These are phyloP conservation scores for Thalia dealbata DNA, from an alignment of 176 grass and related monocot species.

Conservation along the genomic window DNA sequence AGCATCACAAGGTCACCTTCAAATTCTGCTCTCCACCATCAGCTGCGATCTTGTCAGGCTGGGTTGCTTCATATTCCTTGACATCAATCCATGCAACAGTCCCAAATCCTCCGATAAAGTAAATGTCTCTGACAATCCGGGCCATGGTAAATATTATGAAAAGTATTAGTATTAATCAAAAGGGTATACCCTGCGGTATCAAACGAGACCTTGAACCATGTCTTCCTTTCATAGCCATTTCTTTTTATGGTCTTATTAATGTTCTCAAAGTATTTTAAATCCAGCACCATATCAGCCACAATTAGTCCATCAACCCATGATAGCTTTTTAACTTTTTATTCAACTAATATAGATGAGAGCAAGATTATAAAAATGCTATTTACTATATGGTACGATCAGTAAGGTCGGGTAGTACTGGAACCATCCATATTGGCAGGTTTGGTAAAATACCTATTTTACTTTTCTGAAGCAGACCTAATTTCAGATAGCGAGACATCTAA, in stretches of 20 bases:
- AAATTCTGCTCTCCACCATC: slow-evolving; percentile 78
- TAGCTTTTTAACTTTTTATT: no score
- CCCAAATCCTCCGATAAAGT: slow-evolving; percentile 98
- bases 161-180: neutral
- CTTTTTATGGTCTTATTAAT: no score
- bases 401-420: no score
- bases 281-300: no score
- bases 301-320: no score
- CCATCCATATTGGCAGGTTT: no score
- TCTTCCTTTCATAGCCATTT: neutral
- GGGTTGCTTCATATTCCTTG: slow-evolving; percentile 68
- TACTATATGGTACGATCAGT: no score
- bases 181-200: neutral
- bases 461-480: neutral
- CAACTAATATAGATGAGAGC: no score
- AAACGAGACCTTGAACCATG: no score
- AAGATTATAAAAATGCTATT: no score
- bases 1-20: slow-evolving; percentile 39
- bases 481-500: neutral
- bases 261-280: no score
- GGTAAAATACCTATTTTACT: neutral
- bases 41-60: slow-evolving; percentile 91
- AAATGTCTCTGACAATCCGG: slow-evolving; percentile 49
- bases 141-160: neutral
- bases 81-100: slow-evolving; percentile 97